Evolutionary conservation across 1,139 yeast species (phyloP).

Genomic region (Saccharomyces pastorianus): DNA sequence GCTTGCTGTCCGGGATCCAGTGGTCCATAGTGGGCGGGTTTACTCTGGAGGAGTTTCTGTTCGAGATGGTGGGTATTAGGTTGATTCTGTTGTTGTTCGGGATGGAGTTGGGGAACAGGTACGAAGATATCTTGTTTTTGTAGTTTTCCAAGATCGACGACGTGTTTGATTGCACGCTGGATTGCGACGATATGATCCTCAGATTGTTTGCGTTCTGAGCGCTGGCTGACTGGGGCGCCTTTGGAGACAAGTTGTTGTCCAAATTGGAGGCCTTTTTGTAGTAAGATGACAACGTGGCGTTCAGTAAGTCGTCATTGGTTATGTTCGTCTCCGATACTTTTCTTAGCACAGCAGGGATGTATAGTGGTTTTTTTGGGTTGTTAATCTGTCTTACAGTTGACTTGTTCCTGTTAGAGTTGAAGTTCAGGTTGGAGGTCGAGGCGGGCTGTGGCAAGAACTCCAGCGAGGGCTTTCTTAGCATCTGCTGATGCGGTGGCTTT

Average conservation of each 20-base stretch:
- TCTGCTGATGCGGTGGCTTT: neutral
- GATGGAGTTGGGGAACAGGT: slow-evolving; percentile 2
- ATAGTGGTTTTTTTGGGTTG: slow-evolving; percentile 75
- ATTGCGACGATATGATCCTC: slow-evolving; percentile 2
- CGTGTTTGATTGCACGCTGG: slow-evolving; percentile 4
- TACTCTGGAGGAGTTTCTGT: neutral
- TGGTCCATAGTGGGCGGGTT: slow-evolving; percentile 54
- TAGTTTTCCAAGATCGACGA: slow-evolving; percentile 6
- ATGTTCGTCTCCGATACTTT: slow-evolving; percentile 39
- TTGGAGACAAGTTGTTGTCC: neutral
- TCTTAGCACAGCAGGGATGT: slow-evolving; percentile 82
- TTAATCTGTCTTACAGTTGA: slow-evolving; percentile 45
- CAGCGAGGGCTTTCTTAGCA: slow-evolving; percentile 11
- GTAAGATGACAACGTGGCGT: slow-evolving; percentile 4
- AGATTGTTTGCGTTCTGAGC: neutral
- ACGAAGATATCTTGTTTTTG: slow-evolving; percentile 4
- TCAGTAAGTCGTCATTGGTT: slow-evolving; percentile 31
- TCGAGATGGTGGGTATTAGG: slow-evolving; percentile 3
- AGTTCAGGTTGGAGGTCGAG: neutral
- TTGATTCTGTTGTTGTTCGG: slow-evolving; percentile 1
- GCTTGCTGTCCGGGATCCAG: slow-evolving; percentile 72
- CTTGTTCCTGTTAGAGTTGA: slow-evolving; percentile 8
- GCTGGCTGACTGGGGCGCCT: neutral
- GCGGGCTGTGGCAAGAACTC: slow-evolving; percentile 15
- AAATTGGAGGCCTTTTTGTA: neutral